Percentiles rank a stretch among this genome's conserved stretches.
Conservation (phyloP, 352 stramenopile genomes). For the Globisporangium perplexum region DNA sequence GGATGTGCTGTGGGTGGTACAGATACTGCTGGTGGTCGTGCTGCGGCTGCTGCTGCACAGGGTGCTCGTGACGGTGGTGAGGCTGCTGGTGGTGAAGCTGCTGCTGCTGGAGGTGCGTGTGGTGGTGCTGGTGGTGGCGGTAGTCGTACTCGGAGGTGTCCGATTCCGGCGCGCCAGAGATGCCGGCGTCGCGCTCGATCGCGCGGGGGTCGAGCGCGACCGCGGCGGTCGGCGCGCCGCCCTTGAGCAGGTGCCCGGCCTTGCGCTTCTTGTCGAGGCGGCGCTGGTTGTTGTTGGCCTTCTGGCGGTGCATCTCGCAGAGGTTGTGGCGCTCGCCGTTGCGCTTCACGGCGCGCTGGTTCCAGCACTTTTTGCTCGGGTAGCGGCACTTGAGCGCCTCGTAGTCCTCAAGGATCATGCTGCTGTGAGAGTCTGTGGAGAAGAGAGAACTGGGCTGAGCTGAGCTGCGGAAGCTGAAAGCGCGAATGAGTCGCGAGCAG, state of each 20-base stretch:
- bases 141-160: slow-evolving; percentile 6
- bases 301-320: slow-evolving; percentile 80
- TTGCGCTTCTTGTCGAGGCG: slow-evolving; percentile 76
- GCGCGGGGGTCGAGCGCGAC: not conserved
- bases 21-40: not conserved
- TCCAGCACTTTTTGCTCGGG: slow-evolving; percentile 79
- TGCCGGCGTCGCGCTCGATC: no score
- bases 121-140: slow-evolving; percentile 4
- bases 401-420: slow-evolving; percentile 11
- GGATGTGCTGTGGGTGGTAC: slow-evolving; percentile 3
- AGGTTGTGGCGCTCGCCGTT: slow-evolving; percentile 82
- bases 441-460: no score
- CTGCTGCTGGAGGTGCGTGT: slow-evolving; percentile 2
- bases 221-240: not conserved
- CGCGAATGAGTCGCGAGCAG: no score
- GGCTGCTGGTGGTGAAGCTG: not conserved
- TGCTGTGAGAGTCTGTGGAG: not conserved
- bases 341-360: slow-evolving; percentile 71
- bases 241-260: slow-evolving; percentile 23
- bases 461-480: no score
- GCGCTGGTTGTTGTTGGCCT: slow-evolving; percentile 80
- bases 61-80: not conserved
- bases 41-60: not conserved
- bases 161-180: not conserved
- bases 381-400: slow-evolving; percentile 63